Evolutionary conservation across 139 green algal genomes (phyloP), one percentile per base, ranked within the genome.

Genomic region (Coelastrella sp.): DNA sequence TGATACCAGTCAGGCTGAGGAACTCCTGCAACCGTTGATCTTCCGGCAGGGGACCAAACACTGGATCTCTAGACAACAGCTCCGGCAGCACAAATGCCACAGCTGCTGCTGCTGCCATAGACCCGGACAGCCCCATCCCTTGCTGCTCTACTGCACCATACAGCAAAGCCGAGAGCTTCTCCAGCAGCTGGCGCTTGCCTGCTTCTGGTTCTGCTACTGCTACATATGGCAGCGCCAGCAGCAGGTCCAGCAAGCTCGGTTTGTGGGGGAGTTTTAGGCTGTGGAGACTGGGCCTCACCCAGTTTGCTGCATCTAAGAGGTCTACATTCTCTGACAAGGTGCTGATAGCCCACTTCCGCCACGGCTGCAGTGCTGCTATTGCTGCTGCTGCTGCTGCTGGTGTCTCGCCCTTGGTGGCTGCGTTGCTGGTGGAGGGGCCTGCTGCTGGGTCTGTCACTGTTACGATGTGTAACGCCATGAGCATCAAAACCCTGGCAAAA

Each of bases 1-100:
- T 85, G 19, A 85, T 85, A 63, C 79, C 79, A 22, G 59, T 49
- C 15, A 74, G 58, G 22, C 27, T 25, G 8, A 74, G 59, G 56
- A 86, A 86, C 25, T 25, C n/a, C 81, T 74, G 81, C 81, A 86
- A 27, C 81, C 22, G 81, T 15, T 86, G n/a, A 80, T 17, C 22
- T 68, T 24, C 81, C 74, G 25, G 25, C 9, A 74, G 20, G 11
- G 6, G 10, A 3, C 22, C 81, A 75, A 59, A 86, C n/a, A 86
- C n/a, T 25, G 81, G 20, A 74, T 73, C 81, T 75, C 8, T 24
- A 0, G 22, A 14, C 4, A 74, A 22, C 81, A 86, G 81, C 59
- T 74, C 58, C 14, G 60, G 63, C n/a, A 86, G 81, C 81, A 75
- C n/a, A 7, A 20, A 75, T 27, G 81, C 60, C 35, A 70, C 59